A percentile compares a stretch with the other conserved stretches of the same genome.
These are phyloP conservation scores for Colletotrichum horii DNA, from an alignment of 2,329 filamentous ascomycete genomes.

Conservation along the genomic window DNA sequence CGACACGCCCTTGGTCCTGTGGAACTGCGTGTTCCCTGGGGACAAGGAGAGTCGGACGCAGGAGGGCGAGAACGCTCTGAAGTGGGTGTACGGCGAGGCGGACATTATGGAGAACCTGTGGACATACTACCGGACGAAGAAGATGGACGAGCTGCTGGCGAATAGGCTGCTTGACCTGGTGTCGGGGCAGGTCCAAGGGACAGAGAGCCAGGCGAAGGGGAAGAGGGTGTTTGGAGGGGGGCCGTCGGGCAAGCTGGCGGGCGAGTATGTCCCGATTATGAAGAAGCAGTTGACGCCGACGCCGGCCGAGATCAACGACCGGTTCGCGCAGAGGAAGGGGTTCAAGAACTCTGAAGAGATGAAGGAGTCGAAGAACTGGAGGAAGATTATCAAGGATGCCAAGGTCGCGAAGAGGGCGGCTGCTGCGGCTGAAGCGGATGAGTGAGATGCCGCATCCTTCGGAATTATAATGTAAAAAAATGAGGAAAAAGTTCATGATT, in stretches of 20 bases:
- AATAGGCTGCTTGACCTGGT: conserved; percentile 73
- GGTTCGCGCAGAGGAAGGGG: conserved; percentile 66
- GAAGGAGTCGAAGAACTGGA: conserved; percentile 28
- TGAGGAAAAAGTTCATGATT: conserved; percentile 1
- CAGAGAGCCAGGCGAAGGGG: neutral
- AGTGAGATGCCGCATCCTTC: neutral
- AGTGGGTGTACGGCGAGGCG: conserved; percentile 78
- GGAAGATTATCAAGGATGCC: conserved; percentile 12
- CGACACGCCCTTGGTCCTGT: conserved; percentile 88
- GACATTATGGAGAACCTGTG: conserved; percentile 76
- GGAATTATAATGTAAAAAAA: neutral
- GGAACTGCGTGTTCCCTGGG: conserved; percentile 89
- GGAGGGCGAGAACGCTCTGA: conserved; percentile 58
- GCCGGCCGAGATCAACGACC: conserved; percentile 63
- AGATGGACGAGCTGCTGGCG: conserved; percentile 89
- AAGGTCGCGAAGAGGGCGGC: neutral
- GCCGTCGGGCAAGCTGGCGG: conserved; percentile 53
- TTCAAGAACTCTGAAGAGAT: conserved; percentile 58
- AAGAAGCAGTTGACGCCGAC: conserved; percentile 53
- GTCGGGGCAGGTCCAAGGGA: conserved; percentile 36
- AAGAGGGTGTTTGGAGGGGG: conserved; percentile 60
- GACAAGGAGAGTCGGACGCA: conserved; percentile 37
- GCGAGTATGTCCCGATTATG: conserved; percentile 61
- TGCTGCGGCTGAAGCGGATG: neutral
- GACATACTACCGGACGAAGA: conserved; percentile 80